These are phyloP conservation scores for Agarophyton chilense DNA, from an alignment of 23 red algal species.

Conservation along the genomic window DNA sequence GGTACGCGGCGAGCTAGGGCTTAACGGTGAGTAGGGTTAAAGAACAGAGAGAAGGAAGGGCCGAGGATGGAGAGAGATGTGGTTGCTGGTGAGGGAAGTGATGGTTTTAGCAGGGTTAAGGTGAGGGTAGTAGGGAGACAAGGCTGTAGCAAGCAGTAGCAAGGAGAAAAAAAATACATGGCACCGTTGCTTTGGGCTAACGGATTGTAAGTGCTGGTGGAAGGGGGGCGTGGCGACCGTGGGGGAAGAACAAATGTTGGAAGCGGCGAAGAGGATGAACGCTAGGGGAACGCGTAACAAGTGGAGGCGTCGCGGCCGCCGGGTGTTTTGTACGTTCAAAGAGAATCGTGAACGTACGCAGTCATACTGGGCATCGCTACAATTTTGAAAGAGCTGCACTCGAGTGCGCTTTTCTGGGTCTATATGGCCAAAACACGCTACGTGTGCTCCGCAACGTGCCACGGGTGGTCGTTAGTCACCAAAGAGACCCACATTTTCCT, in stretches of 20 bases:
- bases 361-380: background rate
- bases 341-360: background rate
- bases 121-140: background rate
- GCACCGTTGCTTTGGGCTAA: background rate
- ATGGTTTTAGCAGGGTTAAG: background rate
- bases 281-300: background rate
- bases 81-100: background rate
- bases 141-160: too few species aligned
- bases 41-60: background rate
- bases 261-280: background rate
- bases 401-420: background rate
- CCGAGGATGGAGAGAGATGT: background rate
- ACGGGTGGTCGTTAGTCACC: too few species aligned
- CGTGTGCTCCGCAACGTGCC: too few species aligned
- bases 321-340: background rate
- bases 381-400: background rate
- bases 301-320: constrained; percentile 24
- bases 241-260: constrained; percentile 2
- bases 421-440: background rate
- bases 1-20: too few species aligned
- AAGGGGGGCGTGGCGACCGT: background rate
- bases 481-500: too few species aligned
- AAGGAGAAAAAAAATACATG: background rate
- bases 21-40: too few species aligned
- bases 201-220: background rate